Conservation (phyloP, 164 flowering plant genomes). For the Tetracentron sinense region DNA sequence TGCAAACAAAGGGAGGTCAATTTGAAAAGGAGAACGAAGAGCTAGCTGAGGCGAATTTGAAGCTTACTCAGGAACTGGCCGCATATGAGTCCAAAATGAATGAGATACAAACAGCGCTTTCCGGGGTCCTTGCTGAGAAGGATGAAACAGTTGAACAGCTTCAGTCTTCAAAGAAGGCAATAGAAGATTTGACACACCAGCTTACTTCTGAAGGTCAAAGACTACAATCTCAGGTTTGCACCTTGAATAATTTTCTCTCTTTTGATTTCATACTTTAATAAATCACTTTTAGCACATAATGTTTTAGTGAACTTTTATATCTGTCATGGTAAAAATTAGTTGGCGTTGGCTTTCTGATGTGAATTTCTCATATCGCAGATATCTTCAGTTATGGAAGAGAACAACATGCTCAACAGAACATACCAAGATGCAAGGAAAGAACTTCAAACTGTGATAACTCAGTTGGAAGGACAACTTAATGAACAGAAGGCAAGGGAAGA, state of each 20-base stretch:
- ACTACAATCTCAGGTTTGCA: constrained; percentile 64
- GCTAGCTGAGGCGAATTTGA: constrained; percentile 60
- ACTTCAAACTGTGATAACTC: constrained; percentile 46
- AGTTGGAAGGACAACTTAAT: constrained; percentile 57
- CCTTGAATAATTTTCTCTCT: not conserved
- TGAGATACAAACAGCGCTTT: constrained; percentile 43
- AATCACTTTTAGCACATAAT: no score
- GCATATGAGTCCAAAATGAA: constrained; percentile 46
- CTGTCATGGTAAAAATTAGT: no score
- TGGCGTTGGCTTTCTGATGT: not conserved
- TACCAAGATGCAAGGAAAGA: constrained; percentile 54
- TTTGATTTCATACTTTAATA: not conserved
- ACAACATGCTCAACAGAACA: constrained; percentile 50
- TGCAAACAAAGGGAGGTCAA: constrained; percentile 34
- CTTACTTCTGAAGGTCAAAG: constrained; percentile 48
- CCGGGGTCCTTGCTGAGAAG: constrained; percentile 43
- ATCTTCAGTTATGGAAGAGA: constrained; percentile 72
- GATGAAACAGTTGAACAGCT: constrained; percentile 48
- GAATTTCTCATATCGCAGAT: constrained; percentile 42
- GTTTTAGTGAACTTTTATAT: not conserved
- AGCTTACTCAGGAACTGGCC: constrained; percentile 60
- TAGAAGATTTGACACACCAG: constrained; percentile 58
- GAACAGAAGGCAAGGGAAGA: constrained; percentile 44
- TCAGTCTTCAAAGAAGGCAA: constrained; percentile 40
- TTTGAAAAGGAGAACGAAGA: constrained; percentile 52